Evolutionary conservation across 2,329 filamentous ascomycete genomes (phyloP).

Genomic region (Monosporascus sp.): DNA sequence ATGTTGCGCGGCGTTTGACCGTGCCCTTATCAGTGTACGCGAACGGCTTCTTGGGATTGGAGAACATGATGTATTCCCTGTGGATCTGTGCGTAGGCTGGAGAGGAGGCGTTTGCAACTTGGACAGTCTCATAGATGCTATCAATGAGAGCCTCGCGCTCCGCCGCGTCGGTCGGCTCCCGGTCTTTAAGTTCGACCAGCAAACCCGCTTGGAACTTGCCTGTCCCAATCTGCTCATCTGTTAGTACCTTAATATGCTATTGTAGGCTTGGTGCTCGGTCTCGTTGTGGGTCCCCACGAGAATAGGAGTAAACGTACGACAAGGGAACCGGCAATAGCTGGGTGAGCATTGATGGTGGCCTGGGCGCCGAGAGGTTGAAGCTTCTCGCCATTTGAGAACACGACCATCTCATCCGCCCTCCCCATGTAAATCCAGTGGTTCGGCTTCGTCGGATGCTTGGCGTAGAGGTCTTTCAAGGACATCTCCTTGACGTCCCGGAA

Average conservation of each 20-base stretch:
- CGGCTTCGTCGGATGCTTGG: slow-evolving; percentile 20
- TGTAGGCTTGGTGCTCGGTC: neutral
- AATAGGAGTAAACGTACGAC: slow-evolving; percentile 3
- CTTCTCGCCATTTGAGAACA: slow-evolving; percentile 28
- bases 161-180: neutral
- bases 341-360: slow-evolving; percentile 20
- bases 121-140: slow-evolving; percentile 38
- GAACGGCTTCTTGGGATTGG: slow-evolving; percentile 37
- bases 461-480: slow-evolving; percentile 27
- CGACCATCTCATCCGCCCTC: slow-evolving; percentile 25
- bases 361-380: slow-evolving; percentile 26
- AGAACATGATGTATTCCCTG: slow-evolving; percentile 36
- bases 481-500: slow-evolving; percentile 19
- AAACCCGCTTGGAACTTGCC: slow-evolving; percentile 23
- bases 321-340: slow-evolving; percentile 17
- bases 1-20: slow-evolving; percentile 35
- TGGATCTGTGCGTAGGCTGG: slow-evolving; percentile 37
- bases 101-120: slow-evolving; percentile 35
- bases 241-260: neutral
- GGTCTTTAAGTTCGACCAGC: slow-evolving; percentile 22
- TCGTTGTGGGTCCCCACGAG: neutral
- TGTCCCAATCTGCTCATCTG: slow-evolving; percentile 10
- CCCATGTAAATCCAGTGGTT: slow-evolving; percentile 26
- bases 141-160: slow-evolving; percentile 26
- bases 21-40: slow-evolving; percentile 40